These are phyloP conservation scores for Trichoderma oligosporum DNA, from an alignment of 2,329 filamentous ascomycete genomes.

Conservation along the genomic window DNA sequence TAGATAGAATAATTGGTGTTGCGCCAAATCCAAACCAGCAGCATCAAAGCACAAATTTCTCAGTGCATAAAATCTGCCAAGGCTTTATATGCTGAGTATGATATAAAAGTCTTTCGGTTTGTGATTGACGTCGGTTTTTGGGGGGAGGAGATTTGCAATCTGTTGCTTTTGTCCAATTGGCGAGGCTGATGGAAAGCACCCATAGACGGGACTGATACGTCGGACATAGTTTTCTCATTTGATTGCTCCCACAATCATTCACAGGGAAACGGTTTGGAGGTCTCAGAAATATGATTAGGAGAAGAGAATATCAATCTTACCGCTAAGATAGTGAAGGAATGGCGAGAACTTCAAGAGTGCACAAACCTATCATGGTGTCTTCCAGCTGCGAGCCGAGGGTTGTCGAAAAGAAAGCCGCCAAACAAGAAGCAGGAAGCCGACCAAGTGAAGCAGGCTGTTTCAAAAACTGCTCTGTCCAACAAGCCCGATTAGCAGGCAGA, in stretches of 20 bases:
- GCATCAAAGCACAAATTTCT: not conserved
- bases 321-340: constrained; percentile 39
- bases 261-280: no score
- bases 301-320: constrained; percentile 28
- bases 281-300: not conserved
- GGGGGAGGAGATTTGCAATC: no score
- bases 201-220: not conserved
- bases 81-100: not conserved
- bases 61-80: not conserved
- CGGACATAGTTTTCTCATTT: not conserved
- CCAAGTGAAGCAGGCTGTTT: constrained; percentile 3
- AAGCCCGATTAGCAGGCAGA: constrained; percentile 8
- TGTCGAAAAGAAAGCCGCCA: constrained; percentile 26
- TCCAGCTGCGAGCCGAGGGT: constrained; percentile 26
- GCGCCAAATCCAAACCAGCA: not conserved
- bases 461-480: constrained; percentile 1
- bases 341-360: constrained; percentile 31
- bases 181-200: not conserved
- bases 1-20: no score
- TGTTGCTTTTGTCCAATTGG: not conserved
- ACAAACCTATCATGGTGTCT: constrained; percentile 44
- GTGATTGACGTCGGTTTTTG: not conserved
- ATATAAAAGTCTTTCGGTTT: not conserved
- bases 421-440: constrained; percentile 22
- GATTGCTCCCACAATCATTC: not conserved